phyloP scores from a whole-genome alignment of 1,139 yeast species.

The Blastobotrys malaysiensis region DNA sequence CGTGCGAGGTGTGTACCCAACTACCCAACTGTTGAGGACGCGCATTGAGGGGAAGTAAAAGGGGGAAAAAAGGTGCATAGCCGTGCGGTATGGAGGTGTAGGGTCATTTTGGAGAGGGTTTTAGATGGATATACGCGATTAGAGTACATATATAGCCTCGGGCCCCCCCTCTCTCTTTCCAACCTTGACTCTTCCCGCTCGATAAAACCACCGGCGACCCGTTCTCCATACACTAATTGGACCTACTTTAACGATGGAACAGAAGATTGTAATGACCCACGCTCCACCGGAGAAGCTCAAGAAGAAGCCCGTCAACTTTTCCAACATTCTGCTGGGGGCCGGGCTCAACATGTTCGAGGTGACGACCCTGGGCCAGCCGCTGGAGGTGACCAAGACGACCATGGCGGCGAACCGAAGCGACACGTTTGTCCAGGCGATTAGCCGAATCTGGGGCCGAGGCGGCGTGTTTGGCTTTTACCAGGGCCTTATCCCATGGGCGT shows the following conservation, averaged over 20 bases:
- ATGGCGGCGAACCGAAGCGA: constrained; percentile 94
- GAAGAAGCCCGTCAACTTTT: constrained; percentile 82
- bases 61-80: not conserved
- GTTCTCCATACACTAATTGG: too few species aligned
- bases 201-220: too few species aligned
- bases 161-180: not conserved
- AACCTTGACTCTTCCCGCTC: not conserved
- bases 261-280: constrained; percentile 6
- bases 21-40: not conserved
- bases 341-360: constrained; percentile 90
- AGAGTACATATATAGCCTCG: not conserved
- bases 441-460: constrained; percentile 86
- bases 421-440: constrained; percentile 59
- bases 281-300: constrained; percentile 33
- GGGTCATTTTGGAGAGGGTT: not conserved
- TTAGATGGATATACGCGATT: not conserved
- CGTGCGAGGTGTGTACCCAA: not conserved
- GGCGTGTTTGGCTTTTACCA: constrained; percentile 90
- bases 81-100: not conserved
- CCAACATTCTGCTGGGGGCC: constrained; percentile 90
- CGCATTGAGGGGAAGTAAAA: not conserved
- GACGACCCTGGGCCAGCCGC: constrained; percentile 92
- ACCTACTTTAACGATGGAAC: not conserved
- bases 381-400: constrained; percentile 89
- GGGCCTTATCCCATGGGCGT: constrained; percentile 98